Base-by-base conservation (phyloP, 495 filamentous ascomycete genomes). In the Lentithecium fluviatile region DNA sequence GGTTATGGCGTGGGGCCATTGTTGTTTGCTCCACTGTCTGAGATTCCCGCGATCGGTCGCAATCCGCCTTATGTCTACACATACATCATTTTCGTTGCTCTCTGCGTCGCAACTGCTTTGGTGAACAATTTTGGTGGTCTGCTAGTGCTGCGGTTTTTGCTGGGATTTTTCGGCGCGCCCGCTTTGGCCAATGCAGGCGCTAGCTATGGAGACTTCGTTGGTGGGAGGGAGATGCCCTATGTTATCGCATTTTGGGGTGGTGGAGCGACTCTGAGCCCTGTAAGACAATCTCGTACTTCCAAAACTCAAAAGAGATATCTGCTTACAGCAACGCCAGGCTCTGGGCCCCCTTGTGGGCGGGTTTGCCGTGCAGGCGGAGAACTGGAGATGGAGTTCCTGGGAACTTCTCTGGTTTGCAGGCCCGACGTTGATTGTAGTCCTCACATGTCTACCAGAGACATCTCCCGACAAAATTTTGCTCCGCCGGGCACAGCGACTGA, bases 281-380 rank as follows among this genome's bases (percentile, higher is more conserved):
- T n/a, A n/a, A n/a, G n/a, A n/a, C n/a, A n/a, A n/a, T n/a, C n/a
- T n/a, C n/a, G n/a, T n/a, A n/a, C n/a, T n/a, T n/a, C n/a, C n/a
- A n/a, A n/a, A n/a, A n/a, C n/a, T n/a, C n/a, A n/a, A n/a, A n/a
- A n/a, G n/a, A n/a, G n/a, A n/a, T n/a, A n/a, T n/a, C n/a, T n/a
- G n/a, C n/a, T n/a, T n/a, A n/a, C n/a, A n/a, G n/a, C n/a, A n/a
- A n/a, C n/a, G 71, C 63, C 81, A 81, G 15, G 78, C 82, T 5
- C 78, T 88, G 0, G 85, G 84, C 1, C 85, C 85, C 6, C 76
- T 86, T 0, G 78, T 87, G 29, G 80, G 77, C 32, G 84, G 85
- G 17, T 88, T 86, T 68, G 76, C 79, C n/a, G 84, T 87, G 37
- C 73, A 78, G 0, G 79, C 78, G 19, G 76, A 75, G 48, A 71